Conservation (phyloP, 1,139 yeast genomes). For the Yamadazyma diospyri region DNA sequence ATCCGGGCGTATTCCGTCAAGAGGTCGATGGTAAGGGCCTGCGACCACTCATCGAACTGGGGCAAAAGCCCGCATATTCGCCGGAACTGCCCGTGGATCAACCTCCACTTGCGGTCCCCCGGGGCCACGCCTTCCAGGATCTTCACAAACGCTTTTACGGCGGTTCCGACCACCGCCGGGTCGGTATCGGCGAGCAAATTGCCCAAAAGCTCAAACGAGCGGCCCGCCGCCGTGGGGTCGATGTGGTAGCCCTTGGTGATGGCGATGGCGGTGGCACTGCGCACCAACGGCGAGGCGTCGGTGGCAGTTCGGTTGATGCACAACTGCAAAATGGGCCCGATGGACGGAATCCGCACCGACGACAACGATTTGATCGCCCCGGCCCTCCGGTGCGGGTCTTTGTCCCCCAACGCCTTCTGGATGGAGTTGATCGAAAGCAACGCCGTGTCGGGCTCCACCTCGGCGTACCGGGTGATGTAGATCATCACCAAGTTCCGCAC, state of each 20-base stretch:
- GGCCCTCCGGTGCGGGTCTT: constrained; percentile 64
- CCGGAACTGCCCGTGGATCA: constrained; percentile 64
- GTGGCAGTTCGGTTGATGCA: constrained; percentile 65
- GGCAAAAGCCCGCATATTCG: constrained; percentile 52
- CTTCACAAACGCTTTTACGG: constrained; percentile 55
- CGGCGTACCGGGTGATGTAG: constrained; percentile 76
- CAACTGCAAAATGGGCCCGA: constrained; percentile 72
- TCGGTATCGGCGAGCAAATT: constrained; percentile 62
- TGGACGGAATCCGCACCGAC: constrained; percentile 74
- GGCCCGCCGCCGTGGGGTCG: constrained; percentile 29
- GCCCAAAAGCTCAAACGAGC: constrained; percentile 48
- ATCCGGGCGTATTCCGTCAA: constrained; percentile 63
- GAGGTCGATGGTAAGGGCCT: constrained; percentile 54
- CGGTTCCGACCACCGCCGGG: constrained; percentile 64
- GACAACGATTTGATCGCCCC: constrained; percentile 77
- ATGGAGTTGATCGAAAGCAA: constrained; percentile 86
- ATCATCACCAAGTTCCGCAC: constrained; percentile 76
- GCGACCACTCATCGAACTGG: constrained; percentile 78
- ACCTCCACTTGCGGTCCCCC: constrained; percentile 50
- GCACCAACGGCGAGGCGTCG: constrained; percentile 76
- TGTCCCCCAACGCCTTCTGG: constrained; percentile 75
- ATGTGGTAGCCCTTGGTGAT: constrained; percentile 58
- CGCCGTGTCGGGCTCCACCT: constrained; percentile 82
- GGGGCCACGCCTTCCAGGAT: constrained; percentile 20
- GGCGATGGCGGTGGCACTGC: constrained; percentile 78